Evolutionary conservation across 2,329 filamentous ascomycete genomes (phyloP).

Genomic region (Mycosphaerella arachidis): DNA sequence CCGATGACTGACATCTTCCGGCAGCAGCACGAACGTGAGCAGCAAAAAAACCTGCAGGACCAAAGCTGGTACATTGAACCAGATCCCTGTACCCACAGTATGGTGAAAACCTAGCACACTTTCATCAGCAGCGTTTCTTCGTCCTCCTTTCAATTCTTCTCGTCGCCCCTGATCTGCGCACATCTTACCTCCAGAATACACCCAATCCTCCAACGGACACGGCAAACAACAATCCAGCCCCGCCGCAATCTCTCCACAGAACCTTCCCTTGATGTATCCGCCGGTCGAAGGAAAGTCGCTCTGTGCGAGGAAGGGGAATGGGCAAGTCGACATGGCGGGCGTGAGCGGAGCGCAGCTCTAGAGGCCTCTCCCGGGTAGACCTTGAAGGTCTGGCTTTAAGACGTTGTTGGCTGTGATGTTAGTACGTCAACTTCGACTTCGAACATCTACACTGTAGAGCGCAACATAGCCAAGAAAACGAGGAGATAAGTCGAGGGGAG

Average conservation of each 20-base stretch:
- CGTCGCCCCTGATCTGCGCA: neutral
- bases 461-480: no score
- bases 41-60: conserved; percentile 69
- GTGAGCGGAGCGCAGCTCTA: neutral
- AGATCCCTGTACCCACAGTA: conserved; percentile 32
- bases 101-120: conserved; percentile 4
- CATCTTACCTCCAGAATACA: conserved; percentile 46
- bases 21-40: conserved; percentile 69
- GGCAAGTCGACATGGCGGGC: neutral
- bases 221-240: conserved; percentile 73
- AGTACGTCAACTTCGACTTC: neutral
- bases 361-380: neutral
- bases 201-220: conserved; percentile 79
- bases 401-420: no score
- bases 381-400: no score
- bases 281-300: neutral
- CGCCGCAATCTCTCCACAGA: conserved; percentile 47
- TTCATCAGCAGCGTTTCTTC: neutral
- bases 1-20: conserved; percentile 66
- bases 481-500: neutral
- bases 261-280: conserved; percentile 44
- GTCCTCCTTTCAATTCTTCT: no score
- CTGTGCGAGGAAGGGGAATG: neutral
- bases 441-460: neutral
- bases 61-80: conserved; percentile 70